Base-by-base conservation (phyloP, 2,329 filamentous ascomycete genomes). In the Microsporum canis region DNA sequence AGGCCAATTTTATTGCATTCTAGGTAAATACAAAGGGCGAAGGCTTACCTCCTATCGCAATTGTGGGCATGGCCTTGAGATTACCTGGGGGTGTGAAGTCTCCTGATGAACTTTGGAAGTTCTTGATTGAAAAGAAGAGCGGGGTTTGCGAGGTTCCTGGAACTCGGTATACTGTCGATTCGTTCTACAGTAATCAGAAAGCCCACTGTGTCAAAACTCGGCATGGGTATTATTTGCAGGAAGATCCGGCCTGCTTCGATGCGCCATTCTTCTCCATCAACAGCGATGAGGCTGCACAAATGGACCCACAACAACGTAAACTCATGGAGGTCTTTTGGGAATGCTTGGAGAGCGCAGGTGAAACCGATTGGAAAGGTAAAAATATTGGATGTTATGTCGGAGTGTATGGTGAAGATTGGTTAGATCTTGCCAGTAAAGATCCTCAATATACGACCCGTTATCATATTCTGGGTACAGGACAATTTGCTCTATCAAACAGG, bases 301-400 rank as follows among this genome's bases (percentile, higher is more conserved):
- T 70, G 14, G 72, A 74, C 47, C 72, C 72, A 0, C 71, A 73
- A 58, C 71, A 74, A 53, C 65, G 71, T 1, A 59, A 70, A 36
- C 60, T 73, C 1, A 63, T 75, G 51, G 73, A 75, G 56, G 70
- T 71, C 59, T 66, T 68, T 0, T 69, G 68, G 43, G 72, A 75
- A 53, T 69, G 68, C 7, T 60, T 75, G 6, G 51, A 56, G 12
- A 38, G 34, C 12, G 51, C 51, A 33, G 51, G 51, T 38, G 29
- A 34, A 38, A 56, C 51, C 6, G 64, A 29, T 63, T 71, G 62
- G 66, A 62, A 57, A 63, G 72, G 71, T 45, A 62, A 68, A 62
- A 64, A 73, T 65, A 45, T 69, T 65, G n/a, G 73, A 58, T 55
- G 67, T 63, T 74, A 71, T 59, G 62, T 73, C 0, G 72, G 72